These are phyloP conservation scores for Pisolithus tinctorius DNA, from an alignment of 768 basidiomycete genomes.

Conservation along the genomic window DNA sequence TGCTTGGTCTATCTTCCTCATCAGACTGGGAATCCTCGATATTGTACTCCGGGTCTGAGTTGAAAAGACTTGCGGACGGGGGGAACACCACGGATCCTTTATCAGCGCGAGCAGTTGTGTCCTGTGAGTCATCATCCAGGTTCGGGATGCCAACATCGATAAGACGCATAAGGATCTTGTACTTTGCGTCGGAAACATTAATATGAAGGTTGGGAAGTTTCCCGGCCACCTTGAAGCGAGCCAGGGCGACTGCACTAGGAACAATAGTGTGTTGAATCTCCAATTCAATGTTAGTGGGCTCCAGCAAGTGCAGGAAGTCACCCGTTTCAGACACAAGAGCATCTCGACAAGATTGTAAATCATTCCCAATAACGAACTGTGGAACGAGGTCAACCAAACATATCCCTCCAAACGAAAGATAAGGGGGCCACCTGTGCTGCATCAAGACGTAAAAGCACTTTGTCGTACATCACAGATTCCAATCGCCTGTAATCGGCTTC, in stretches of 20 bases:
- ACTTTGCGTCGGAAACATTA: slow-evolving; percentile 87
- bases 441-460: slow-evolving; percentile 71
- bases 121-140: slow-evolving; percentile 47
- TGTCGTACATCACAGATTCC: slow-evolving; percentile 95
- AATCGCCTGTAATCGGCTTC: slow-evolving; percentile 83
- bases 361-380: slow-evolving; percentile 85
- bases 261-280: slow-evolving; percentile 91
- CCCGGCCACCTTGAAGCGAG: slow-evolving; percentile 87
- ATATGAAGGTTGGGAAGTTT: slow-evolving; percentile 81
- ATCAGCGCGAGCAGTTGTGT: slow-evolving; percentile 14
- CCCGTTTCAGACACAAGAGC: slow-evolving; percentile 57
- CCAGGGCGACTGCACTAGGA: slow-evolving; percentile 70
- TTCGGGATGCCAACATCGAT: slow-evolving; percentile 87
- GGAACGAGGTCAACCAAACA: slow-evolving; percentile 7
- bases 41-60: slow-evolving; percentile 58
- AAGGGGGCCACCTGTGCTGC: slow-evolving; percentile 74
- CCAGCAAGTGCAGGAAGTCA: slow-evolving; percentile 77
- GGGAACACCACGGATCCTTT: slow-evolving; percentile 37
- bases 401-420: background rate
- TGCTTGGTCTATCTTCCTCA: slow-evolving; percentile 31
- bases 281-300: slow-evolving; percentile 86
- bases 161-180: slow-evolving; percentile 86
- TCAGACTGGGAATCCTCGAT: slow-evolving; percentile 53
- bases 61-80: slow-evolving; percentile 51
- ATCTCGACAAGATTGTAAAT: slow-evolving; percentile 72